Conservation (phyloP, 495 filamentous ascomycete species). For the Margaritispora aquatica region DNA sequence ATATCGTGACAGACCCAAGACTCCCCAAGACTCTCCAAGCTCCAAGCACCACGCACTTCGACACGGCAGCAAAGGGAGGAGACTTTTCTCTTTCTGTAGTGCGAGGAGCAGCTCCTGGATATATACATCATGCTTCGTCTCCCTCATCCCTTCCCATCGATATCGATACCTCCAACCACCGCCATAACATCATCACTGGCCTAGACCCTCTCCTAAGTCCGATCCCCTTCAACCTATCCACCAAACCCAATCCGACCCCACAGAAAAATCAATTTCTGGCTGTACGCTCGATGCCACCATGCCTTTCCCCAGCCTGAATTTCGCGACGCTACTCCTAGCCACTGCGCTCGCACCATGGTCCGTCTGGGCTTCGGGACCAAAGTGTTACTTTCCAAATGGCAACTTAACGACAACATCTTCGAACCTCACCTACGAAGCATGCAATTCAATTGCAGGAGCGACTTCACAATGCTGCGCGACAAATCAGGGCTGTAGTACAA, state of each 20-base stretch:
- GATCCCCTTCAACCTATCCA: too few species aligned
- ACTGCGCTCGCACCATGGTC: not conserved
- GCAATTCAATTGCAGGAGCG: not conserved
- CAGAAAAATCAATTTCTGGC: too few species aligned
- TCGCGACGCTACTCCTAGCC: not conserved
- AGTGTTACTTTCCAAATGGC: not conserved
- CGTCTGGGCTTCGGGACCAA: not conserved
- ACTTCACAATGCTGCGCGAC: not conserved
- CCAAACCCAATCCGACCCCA: too few species aligned
- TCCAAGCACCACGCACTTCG: not conserved
- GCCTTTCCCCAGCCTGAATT: not conserved
- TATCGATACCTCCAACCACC: too few species aligned
- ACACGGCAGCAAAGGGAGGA: not conserved
- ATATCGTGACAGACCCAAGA: not conserved
- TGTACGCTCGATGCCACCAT: not conserved
- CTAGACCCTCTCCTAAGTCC: not conserved
- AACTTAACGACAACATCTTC: not conserved
- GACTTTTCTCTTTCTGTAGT: not conserved
- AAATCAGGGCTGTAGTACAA: not conserved
- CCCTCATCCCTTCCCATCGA: not conserved
- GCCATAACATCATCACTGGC: too few species aligned
- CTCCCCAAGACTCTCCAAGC: not conserved
- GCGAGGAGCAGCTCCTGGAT: not conserved
- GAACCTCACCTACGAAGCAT: not conserved
- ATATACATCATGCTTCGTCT: not conserved